phyloP scores from a whole-genome alignment of 2,329 filamentous ascomycete species.

The Arthrobotrys sinensis region DNA sequence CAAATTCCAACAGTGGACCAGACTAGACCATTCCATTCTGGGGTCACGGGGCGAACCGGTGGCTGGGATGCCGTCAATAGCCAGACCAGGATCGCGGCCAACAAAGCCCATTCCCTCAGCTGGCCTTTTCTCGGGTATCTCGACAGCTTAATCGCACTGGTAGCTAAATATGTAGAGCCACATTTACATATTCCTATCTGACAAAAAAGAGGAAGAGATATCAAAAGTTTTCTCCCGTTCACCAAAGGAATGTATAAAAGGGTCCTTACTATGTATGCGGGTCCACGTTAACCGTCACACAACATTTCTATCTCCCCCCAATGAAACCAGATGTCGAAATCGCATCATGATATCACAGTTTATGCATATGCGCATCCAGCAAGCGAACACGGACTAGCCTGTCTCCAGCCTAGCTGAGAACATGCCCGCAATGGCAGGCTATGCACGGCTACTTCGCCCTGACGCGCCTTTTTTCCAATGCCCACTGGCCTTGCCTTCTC shows the following conservation, averaged over 20 bases:
- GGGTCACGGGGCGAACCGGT: neutral
- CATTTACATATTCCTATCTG: no score
- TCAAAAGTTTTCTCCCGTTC: no score
- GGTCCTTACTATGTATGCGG: neutral
- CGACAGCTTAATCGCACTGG: neutral
- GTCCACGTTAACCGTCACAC: constrained; percentile 13
- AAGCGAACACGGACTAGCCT: neutral
- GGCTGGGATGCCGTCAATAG: constrained; percentile 20
- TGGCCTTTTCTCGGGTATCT: neutral
- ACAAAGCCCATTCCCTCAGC: neutral
- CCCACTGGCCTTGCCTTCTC: neutral
- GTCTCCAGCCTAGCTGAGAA: neutral
- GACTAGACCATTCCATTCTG: neutral
- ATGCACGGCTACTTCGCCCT: constrained; percentile 10
- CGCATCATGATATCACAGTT: constrained; percentile 12
- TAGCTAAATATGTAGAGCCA: neutral
- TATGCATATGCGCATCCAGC: neutral
- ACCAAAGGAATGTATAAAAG: neutral
- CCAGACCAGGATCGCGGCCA: constrained; percentile 3
- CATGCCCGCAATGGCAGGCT: neutral
- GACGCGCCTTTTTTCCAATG: neutral
- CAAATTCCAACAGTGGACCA: no score
- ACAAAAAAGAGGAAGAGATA: no score
- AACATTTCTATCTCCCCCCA: neutral
- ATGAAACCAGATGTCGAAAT: neutral